Percentiles rank a stretch among this genome's conserved stretches.
phyloP scores from a whole-genome alignment of 2,329 filamentous ascomycete genomes.

The Fusarium euwallaceae region DNA sequence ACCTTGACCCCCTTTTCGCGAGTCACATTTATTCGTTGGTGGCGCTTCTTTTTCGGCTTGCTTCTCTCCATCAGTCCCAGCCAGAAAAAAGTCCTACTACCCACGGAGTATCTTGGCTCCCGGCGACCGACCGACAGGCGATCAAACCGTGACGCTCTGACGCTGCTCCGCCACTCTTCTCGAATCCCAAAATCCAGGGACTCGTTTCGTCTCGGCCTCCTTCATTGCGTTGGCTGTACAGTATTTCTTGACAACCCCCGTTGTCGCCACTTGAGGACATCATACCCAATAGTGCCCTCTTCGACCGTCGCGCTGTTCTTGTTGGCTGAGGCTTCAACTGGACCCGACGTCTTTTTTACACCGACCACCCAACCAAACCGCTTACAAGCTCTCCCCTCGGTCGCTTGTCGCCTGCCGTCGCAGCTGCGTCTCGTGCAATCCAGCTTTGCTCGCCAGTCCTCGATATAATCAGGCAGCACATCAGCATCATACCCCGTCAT shows the following conservation, averaged over 20 bases:
- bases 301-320: constrained; percentile 18
- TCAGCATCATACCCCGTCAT: constrained; percentile 5
- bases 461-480: constrained; percentile 22
- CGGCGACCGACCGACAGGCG: constrained; percentile 19
- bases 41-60: constrained; percentile 10
- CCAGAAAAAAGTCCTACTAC: not conserved
- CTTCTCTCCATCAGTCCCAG: constrained; percentile 6
- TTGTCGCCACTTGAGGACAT: constrained; percentile 21
- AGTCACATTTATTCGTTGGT: constrained; percentile 13
- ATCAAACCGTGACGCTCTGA: constrained; percentile 39
- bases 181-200: constrained; percentile 5
- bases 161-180: constrained; percentile 40
- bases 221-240: constrained; percentile 41
- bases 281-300: not conserved
- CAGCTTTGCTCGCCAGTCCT: not conserved
- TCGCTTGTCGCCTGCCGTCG: not conserved
- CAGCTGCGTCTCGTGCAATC: constrained; percentile 13
- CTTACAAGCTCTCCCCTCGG: constrained; percentile 11
- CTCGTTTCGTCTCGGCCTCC: constrained; percentile 36
- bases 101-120: constrained; percentile 16
- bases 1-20: constrained; percentile 21
- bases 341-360: constrained; percentile 2
- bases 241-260: constrained; percentile 14
- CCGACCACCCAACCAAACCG: constrained; percentile 23
- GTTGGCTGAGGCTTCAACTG: constrained; percentile 32